These are phyloP conservation scores for Carex cristatella DNA, from an alignment of 176 grass and related monocot species.

Conservation along the genomic window DNA sequence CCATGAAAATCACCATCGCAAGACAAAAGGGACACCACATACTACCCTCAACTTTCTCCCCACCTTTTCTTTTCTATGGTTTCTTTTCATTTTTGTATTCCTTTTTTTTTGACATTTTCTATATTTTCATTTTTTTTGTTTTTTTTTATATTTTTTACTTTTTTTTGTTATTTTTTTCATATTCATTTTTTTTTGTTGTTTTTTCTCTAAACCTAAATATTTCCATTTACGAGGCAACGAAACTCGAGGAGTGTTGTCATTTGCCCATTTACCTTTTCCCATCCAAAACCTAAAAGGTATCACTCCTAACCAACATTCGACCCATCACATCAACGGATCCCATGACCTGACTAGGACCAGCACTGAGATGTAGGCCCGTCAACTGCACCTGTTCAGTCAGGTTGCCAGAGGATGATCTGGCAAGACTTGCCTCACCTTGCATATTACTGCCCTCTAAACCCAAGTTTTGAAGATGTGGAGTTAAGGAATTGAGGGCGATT, in stretches of 20 bases:
- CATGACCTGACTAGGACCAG: slow-evolving; percentile 33
- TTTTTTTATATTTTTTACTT: slow-evolving; percentile 10
- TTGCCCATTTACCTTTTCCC: slow-evolving; percentile 11
- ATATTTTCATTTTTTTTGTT: background rate
- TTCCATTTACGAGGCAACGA: slow-evolving; percentile 23
- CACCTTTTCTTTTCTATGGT: background rate
- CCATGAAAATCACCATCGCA: slow-evolving; percentile 3
- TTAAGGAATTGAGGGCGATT: slow-evolving; percentile 33
- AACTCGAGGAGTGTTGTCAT: slow-evolving; percentile 27
- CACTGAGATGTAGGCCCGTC: slow-evolving; percentile 14
- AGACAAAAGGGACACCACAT: background rate
- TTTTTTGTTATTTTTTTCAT: slow-evolving; percentile 14
- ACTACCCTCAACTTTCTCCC: background rate
- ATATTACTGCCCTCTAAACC: slow-evolving; percentile 43
- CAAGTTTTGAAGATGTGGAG: slow-evolving; percentile 43
- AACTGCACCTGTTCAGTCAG: slow-evolving; percentile 40
- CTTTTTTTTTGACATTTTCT: background rate
- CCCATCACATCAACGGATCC: slow-evolving; percentile 21
- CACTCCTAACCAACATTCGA: slow-evolving; percentile 50
- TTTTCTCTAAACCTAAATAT: slow-evolving; percentile 3
- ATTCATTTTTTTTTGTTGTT: slow-evolving; percentile 17
- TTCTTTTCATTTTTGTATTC: slow-evolving; percentile 6
- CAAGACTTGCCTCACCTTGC: slow-evolving; percentile 37
- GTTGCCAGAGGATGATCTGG: slow-evolving; percentile 55
- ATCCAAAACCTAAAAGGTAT: slow-evolving; percentile 41